Evolutionary conservation across 495 filamentous ascomycete species (phyloP).

Genomic region (Penicillium steckii): DNA sequence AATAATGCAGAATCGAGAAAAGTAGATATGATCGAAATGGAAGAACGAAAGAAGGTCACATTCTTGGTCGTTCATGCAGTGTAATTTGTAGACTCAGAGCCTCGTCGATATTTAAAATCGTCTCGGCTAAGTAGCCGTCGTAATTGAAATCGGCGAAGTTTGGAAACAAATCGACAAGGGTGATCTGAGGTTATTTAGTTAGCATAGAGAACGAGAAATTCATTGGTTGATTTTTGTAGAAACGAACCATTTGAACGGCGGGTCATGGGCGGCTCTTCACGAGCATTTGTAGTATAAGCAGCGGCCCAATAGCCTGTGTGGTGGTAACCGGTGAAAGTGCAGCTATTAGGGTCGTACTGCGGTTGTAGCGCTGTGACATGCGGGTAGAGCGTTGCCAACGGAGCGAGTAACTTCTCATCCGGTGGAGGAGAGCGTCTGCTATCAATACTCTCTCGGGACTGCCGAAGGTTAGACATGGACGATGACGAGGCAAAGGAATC

Average conservation of each 20-base stretch:
- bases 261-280: conserved; percentile 16
- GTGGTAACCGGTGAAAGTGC: conserved; percentile 39
- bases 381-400: conserved; percentile 39
- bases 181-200: conserved; percentile 11
- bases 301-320: conserved; percentile 40
- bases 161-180: conserved; percentile 30
- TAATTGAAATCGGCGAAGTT: neutral
- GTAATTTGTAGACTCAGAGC: conserved; percentile 8
- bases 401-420: conserved; percentile 36
- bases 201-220: neutral
- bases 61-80: conserved; percentile 13
- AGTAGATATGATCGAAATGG: neutral
- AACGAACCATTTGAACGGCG: conserved; percentile 32
- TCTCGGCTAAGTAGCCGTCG: conserved; percentile 32
- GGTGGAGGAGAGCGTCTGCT: conserved; percentile 26
- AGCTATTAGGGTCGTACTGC: conserved; percentile 32
- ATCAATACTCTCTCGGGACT: conserved; percentile 28
- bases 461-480: conserved; percentile 3
- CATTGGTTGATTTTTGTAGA: neutral
- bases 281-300: conserved; percentile 30
- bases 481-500: neutral
- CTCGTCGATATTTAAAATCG: conserved; percentile 24
- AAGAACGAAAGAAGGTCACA: conserved; percentile 11
- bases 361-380: conserved; percentile 42
- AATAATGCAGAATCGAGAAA: neutral